phyloP scores from a whole-genome alignment of 768 basidiomycete species.

The Boletellus emodensis region DNA sequence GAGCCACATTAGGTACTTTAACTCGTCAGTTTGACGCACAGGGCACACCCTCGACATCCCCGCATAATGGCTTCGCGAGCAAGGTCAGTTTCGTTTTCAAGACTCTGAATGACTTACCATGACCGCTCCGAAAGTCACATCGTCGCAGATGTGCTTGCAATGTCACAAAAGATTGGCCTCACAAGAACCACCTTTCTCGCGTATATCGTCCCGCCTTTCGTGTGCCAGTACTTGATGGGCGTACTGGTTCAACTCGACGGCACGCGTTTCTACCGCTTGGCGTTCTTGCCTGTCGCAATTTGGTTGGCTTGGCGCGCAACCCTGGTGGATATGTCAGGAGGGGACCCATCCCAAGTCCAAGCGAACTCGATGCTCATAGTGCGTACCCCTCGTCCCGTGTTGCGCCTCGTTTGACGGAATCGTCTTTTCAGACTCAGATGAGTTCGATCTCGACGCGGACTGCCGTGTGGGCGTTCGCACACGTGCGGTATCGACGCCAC shows the following conservation, averaged over 20 bases:
- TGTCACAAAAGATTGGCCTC: slow-evolving; percentile 4
- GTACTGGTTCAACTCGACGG: slow-evolving; percentile 49
- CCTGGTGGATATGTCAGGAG: slow-evolving; percentile 22
- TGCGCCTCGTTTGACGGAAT: background rate
- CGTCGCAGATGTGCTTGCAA: slow-evolving; percentile 1
- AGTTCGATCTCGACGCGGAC: slow-evolving; percentile 13
- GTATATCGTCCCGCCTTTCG: slow-evolving; percentile 41
- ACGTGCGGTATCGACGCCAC: slow-evolving; percentile 11
- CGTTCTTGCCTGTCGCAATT: slow-evolving; percentile 45
- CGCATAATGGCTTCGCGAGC: background rate
- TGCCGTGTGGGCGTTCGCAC: slow-evolving; percentile 20
- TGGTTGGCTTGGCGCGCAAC: slow-evolving; percentile 42
- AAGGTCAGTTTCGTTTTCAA: slow-evolving; percentile 4
- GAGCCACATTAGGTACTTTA: background rate
- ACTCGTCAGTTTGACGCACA: background rate
- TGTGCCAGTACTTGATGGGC: slow-evolving; percentile 49
- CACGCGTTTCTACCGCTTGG: slow-evolving; percentile 40
- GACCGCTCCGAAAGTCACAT: background rate
- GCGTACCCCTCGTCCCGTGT: slow-evolving; percentile 1
- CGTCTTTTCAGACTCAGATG: slow-evolving; percentile 13
- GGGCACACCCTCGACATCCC: background rate
- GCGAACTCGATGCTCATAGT: slow-evolving; percentile 19
- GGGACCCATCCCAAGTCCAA: slow-evolving; percentile 8
- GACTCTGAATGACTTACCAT: background rate
- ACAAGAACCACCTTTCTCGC: slow-evolving; percentile 25